Evolutionary conservation across 129 eudicot genomes (phyloP), one percentile per base, ranked within the genome.

Genomic region (Dittrichia graveolens): DNA sequence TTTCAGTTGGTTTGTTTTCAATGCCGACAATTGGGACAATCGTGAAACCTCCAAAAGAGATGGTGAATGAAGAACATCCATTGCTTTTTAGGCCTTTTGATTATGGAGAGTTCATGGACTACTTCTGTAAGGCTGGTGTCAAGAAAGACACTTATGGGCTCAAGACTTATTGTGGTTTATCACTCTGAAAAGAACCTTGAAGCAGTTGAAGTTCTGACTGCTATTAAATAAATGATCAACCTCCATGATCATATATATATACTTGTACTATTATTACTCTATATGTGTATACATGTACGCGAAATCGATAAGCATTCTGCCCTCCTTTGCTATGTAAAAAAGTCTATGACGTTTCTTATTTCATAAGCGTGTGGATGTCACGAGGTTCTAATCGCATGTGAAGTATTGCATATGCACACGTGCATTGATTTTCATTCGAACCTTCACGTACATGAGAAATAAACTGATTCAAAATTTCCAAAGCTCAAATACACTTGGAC

Each of bases 21-120:
- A 24, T 85, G 42, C 87, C 87, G 7, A 83, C 71, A 59, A 57
- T 16, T 0, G 87, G 87, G 38, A 71, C 43, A 69, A 66, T 67
- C 7, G 74, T 76, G 68, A 76, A 54, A 8, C 48, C 79, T 66
- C 90, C 39, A 55, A 78, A 41, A 80, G 87, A 75, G 62, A 80
- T 46, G 86, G 87, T 52, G 86, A 88, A 88, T 70, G 84, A 82
- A 15, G 84, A 85, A 15, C 81, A 88, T 54, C 90, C 90, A 2
- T 72, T 85, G 63, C 7, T 80, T 16, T 88, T 80, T 71, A 88
- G 80, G 77, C 82, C 90, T 44, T 85, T 88, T 68, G 86, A 79
- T 71, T 73, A 85, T 38, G 84, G 80, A 9, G 84, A 85, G 61
- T 88, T 82, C 50, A 80, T 88, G 46, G 78, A 79, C 4, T 83